phyloP scores from a whole-genome alignment of 1,284 basidiomycete species.

The Boletus calvinii region DNA sequence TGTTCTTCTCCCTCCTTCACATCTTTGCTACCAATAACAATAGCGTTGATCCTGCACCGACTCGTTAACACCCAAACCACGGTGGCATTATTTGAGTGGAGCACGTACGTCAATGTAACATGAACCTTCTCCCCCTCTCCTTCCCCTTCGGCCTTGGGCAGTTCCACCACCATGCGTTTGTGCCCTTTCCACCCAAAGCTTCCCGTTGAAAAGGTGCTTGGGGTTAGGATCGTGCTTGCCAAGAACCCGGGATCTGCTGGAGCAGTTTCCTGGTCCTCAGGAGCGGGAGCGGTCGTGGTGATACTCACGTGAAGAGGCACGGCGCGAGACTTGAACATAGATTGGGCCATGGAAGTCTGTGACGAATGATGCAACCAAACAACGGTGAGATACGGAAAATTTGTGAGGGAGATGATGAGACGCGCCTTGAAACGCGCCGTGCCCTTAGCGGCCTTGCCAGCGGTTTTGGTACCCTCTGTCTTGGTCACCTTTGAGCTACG shows the following conservation, averaged over 20 bases:
- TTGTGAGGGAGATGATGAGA: neutral
- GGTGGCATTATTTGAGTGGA: neutral
- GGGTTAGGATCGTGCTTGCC: constrained; percentile 53
- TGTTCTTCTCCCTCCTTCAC: constrained; percentile 40
- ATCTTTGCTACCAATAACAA: constrained; percentile 71
- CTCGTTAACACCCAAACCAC: constrained; percentile 6
- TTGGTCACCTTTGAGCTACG: constrained; percentile 51
- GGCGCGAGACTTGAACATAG: constrained; percentile 62
- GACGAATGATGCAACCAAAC: neutral
- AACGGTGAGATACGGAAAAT: neutral
- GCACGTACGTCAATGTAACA: constrained; percentile 70
- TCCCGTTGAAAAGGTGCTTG: constrained; percentile 64
- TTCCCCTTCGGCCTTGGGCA: constrained; percentile 51
- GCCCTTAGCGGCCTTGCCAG: constrained; percentile 38
- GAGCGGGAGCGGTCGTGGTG: constrained; percentile 62
- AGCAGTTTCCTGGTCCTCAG: constrained; percentile 40
- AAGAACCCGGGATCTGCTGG: constrained; percentile 60
- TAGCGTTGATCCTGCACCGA: constrained; percentile 64
- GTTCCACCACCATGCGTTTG: constrained; percentile 64
- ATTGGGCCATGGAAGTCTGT: constrained; percentile 47
- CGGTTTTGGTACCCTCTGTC: constrained; percentile 36
- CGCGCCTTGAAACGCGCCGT: constrained; percentile 38
- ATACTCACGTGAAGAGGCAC: constrained; percentile 66
- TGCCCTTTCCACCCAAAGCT: constrained; percentile 81
- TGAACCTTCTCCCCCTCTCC: constrained; percentile 61